These are phyloP conservation scores for Entamoeba nuttalli DNA, from an alignment of 208 protist genomes.

Conservation along the genomic window DNA sequence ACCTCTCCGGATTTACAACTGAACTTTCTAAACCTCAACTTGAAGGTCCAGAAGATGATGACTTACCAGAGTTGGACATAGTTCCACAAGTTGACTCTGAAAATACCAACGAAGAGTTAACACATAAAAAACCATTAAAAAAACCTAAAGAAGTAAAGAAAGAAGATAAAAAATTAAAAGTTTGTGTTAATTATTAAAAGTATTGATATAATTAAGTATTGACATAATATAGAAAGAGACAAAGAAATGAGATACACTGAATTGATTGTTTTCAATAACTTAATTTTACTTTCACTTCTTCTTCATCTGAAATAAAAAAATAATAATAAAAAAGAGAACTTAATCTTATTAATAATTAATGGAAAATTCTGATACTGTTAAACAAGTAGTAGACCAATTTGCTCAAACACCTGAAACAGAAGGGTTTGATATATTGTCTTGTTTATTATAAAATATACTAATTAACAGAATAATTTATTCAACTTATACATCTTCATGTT, in stretches of 20 bases:
- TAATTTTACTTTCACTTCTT: too few species aligned
- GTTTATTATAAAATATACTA: background rate
- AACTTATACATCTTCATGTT: background rate
- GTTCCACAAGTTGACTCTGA: background rate
- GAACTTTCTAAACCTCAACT: background rate
- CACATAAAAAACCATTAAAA: background rate
- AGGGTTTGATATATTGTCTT: background rate
- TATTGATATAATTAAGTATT: too few species aligned
- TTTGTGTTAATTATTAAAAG: background rate
- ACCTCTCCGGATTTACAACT: background rate
- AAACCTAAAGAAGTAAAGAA: background rate
- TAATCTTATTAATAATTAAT: too few species aligned
- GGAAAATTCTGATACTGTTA: background rate
- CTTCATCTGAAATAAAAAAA: too few species aligned
- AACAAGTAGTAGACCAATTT: background rate
- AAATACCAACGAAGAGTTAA: background rate
- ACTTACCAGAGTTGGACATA: background rate
- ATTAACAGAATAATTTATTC: background rate
- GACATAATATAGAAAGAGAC: too few species aligned
- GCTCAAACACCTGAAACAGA: background rate
- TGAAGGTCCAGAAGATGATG: background rate
- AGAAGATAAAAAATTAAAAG: background rate
- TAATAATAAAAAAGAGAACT: too few species aligned
- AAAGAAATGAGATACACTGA: too few species aligned
- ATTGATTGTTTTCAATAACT: too few species aligned